A percentile compares a stretch with the other conserved stretches of the same genome.
Evolutionary conservation across 2,329 filamentous ascomycete genomes (phyloP).

Genomic region (Fusarium chuoi): DNA sequence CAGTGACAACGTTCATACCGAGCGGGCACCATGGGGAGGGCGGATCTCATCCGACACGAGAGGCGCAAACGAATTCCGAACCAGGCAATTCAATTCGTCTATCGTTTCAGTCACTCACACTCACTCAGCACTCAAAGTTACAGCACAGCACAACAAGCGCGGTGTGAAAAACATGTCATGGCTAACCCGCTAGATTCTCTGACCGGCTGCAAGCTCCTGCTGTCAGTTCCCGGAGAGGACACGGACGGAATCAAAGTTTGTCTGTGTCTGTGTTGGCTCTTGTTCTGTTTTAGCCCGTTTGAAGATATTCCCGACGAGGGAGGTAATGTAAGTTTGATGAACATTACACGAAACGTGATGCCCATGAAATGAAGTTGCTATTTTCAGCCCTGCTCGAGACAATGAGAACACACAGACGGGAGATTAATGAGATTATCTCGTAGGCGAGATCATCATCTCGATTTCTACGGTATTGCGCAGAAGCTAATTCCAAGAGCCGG

Average conservation of each 20-base stretch:
- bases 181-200: conserved; percentile 32
- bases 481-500: conserved; percentile 22
- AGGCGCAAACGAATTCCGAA: conserved; percentile 19
- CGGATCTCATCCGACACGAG: conserved; percentile 25
- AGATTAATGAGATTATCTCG: conserved; percentile 28
- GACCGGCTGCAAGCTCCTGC: conserved; percentile 36
- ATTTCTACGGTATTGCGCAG: not conserved
- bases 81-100: conserved; percentile 26
- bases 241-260: not conserved
- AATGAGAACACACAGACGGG: not conserved
- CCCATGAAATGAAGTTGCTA: conserved; percentile 11
- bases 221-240: conserved; percentile 31
- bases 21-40: conserved; percentile 22
- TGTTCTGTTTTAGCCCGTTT: conserved; percentile 25
- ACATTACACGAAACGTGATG: not conserved
- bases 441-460: conserved; percentile 30
- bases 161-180: conserved; percentile 26
- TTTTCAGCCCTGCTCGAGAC: conserved; percentile 30
- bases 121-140: not conserved
- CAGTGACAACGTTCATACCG: not conserved
- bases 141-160: not conserved
- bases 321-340: conserved; percentile 19
- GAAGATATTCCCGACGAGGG: conserved; percentile 20
- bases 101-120: not conserved
- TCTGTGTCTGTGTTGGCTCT: not conserved